These are phyloP conservation scores for Trypanosoma lewisi DNA, from an alignment of 208 protist species.

Conservation along the genomic window DNA sequence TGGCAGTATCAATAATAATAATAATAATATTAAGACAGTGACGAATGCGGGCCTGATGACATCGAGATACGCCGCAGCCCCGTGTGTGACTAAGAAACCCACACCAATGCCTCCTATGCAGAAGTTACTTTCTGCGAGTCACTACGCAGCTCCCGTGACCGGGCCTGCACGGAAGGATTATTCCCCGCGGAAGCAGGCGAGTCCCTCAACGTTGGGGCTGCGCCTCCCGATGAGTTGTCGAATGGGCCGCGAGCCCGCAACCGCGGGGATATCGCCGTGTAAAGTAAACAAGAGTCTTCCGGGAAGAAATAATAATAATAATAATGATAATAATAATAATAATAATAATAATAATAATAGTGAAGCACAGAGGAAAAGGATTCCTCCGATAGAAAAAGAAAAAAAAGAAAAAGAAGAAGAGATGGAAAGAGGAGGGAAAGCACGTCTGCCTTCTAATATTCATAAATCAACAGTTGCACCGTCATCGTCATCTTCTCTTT, in stretches of 20 bases:
- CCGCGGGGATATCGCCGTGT: background rate
- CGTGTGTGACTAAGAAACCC: no score
- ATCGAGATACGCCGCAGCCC: constrained; percentile 1
- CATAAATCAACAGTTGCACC: no score
- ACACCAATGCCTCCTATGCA: no score
- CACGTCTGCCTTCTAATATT: no score
- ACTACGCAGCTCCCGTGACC: background rate
- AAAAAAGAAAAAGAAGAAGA: background rate
- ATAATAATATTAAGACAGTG: background rate
- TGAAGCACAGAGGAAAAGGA: background rate
- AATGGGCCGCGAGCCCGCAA: background rate
- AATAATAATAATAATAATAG: background rate
- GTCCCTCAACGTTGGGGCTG: background rate
- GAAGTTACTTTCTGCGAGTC: no score
- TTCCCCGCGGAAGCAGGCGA: background rate
- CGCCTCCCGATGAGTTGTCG: background rate
- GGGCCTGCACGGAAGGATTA: background rate
- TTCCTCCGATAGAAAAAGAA: background rate
- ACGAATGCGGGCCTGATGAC: background rate
- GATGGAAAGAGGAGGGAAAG: no score
- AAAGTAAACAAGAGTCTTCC: background rate
- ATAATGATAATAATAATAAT: background rate
- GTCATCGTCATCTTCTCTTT: no score
- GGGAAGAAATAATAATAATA: background rate
- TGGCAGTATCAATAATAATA: background rate